phyloP scores from a whole-genome alignment of 2,329 filamentous ascomycete genomes.

The Dendryphion nanum region DNA sequence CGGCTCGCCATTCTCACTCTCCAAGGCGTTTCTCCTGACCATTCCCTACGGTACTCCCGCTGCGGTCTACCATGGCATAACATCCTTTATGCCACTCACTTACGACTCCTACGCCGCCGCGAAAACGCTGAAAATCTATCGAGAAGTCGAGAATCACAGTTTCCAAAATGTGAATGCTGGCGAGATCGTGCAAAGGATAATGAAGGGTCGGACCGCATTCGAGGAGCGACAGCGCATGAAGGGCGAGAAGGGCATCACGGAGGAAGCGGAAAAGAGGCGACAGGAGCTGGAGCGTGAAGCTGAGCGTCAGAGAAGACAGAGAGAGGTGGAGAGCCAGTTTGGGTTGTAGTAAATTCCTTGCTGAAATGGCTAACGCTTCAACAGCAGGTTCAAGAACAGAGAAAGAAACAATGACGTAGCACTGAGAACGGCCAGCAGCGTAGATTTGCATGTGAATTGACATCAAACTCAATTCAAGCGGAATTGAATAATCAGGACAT shows the following conservation, averaged over 20 bases:
- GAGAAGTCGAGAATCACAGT: constrained; percentile 70
- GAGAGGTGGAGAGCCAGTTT: constrained; percentile 43
- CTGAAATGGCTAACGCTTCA: too few species aligned
- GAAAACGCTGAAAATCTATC: constrained; percentile 81
- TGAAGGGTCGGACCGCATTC: constrained; percentile 82
- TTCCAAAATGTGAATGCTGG: constrained; percentile 89
- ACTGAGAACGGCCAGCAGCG: too few species aligned
- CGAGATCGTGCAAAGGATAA: constrained; percentile 86
- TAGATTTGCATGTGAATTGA: too few species aligned
- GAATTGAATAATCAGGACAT: too few species aligned
- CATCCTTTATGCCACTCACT: constrained; percentile 74
- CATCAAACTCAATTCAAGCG: too few species aligned
- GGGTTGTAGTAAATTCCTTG: too few species aligned
- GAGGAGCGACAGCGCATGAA: constrained; percentile 90
- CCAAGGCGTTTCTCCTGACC: constrained; percentile 69
- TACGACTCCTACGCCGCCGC: constrained; percentile 68
- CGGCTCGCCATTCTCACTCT: constrained; percentile 83
- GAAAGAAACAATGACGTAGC: too few species aligned
- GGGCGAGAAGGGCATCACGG: constrained; percentile 77
- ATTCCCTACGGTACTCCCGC: constrained; percentile 69
- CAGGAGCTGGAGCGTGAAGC: constrained; percentile 40
- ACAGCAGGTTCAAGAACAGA: too few species aligned
- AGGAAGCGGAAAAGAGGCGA: constrained; percentile 51
- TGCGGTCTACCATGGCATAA: constrained; percentile 94
- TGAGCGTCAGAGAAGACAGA: constrained; percentile 26